phyloP scores from a whole-genome alignment of 352 stramenopile genomes.

The Pythium grandisporangium region DNA sequence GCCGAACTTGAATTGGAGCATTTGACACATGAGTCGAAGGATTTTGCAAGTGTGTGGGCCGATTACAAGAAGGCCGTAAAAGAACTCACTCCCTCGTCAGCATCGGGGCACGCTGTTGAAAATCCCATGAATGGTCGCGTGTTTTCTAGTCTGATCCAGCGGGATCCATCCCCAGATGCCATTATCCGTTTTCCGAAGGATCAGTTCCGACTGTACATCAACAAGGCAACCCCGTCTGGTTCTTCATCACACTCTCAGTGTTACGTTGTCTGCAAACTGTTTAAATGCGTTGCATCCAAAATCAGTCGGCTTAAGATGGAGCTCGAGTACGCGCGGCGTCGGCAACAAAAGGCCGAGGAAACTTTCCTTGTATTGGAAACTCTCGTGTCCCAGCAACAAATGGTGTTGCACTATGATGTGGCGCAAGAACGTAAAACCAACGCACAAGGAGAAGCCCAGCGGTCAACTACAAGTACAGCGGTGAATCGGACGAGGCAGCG shows the following conservation, averaged over 20 bases:
- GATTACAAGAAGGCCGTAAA: too few relatives aligned
- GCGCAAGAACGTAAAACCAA: too few relatives aligned
- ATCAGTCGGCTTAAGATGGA: constrained; percentile 15
- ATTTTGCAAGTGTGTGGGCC: too few relatives aligned
- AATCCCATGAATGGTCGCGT: constrained; percentile 20
- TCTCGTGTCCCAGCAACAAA: constrained; percentile 25
- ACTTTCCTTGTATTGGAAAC: constrained; percentile 22
- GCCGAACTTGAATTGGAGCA: too few relatives aligned
- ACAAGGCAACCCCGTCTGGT: constrained; percentile 12
- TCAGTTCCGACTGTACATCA: constrained; percentile 30
- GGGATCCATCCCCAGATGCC: constrained; percentile 29
- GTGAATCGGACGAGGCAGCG: too few relatives aligned
- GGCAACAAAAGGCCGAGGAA: constrained; percentile 14
- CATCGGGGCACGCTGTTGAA: too few relatives aligned
- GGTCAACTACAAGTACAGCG: too few relatives aligned
- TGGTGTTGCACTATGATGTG: constrained; percentile 21
- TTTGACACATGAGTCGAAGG: too few relatives aligned
- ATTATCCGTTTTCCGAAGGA: constrained; percentile 36
- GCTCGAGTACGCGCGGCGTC: constrained; percentile 4
- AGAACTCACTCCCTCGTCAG: too few relatives aligned
- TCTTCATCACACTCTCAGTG: constrained; percentile 8
- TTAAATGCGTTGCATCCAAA: constrained; percentile 33
- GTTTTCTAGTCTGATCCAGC: constrained; percentile 25
- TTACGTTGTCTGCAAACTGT: constrained; percentile 37
- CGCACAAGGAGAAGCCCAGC: too few relatives aligned